A percentile compares a stretch with the other conserved stretches of the same genome.
Conservation (phyloP, 2,329 filamentous ascomycete species). For the Tolypocladium guangdongense region DNA sequence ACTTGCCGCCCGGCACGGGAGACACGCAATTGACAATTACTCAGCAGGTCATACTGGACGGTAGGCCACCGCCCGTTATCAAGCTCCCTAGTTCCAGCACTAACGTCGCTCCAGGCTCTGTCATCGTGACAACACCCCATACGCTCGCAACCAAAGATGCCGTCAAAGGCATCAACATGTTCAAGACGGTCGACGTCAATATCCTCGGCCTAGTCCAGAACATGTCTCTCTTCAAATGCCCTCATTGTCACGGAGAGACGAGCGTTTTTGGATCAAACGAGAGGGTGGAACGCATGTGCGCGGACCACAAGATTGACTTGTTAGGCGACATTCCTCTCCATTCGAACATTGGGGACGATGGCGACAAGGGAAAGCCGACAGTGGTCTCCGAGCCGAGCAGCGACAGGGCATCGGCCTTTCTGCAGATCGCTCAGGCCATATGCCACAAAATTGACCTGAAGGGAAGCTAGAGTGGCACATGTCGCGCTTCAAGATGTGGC, state of each 20-base stretch:
- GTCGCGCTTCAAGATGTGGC: neutral
- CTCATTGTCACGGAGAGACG: constrained; percentile 62
- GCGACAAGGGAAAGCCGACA: constrained; percentile 77
- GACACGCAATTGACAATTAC: constrained; percentile 96
- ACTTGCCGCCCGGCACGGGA: constrained; percentile 87
- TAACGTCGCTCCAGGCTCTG: constrained; percentile 40
- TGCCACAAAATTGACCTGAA: constrained; percentile 30
- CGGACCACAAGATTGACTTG: constrained; percentile 63
- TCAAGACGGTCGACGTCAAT: constrained; percentile 71
- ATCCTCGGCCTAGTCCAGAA: constrained; percentile 85
- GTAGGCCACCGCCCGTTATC: constrained; percentile 27
- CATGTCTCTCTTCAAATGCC: constrained; percentile 78
- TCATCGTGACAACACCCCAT: constrained; percentile 90
- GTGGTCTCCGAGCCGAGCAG: constrained; percentile 79
- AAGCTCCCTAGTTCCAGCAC: neutral
- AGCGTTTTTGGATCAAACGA: constrained; percentile 62
- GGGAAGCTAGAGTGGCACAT: neutral
- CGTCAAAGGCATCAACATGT: constrained; percentile 85
- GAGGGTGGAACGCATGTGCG: constrained; percentile 57
- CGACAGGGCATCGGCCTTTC: constrained; percentile 59
- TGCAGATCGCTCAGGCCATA: constrained; percentile 53
- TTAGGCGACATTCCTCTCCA: constrained; percentile 85
- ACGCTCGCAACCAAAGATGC: constrained; percentile 88
- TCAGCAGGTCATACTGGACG: constrained; percentile 83
- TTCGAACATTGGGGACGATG: constrained; percentile 75